Percentiles rank a stretch among this genome's conserved stretches.
These are phyloP conservation scores for Euclidium syriacum DNA, from an alignment of 345 rosid species.

Conservation along the genomic window DNA sequence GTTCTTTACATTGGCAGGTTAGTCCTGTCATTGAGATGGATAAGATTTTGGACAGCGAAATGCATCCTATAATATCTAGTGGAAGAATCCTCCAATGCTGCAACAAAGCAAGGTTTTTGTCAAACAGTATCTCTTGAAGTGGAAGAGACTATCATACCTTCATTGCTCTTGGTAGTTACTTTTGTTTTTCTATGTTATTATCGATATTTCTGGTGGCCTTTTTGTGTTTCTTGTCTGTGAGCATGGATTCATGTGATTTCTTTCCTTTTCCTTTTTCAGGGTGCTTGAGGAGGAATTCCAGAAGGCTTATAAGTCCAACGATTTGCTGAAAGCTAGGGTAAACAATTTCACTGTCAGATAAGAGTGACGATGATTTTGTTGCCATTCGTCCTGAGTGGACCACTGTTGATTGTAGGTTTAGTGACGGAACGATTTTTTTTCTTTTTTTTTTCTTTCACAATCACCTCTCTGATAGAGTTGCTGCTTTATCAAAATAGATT, in stretches of 20 bases:
- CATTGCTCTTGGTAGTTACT: constrained; percentile 82
- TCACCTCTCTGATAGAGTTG: background rate
- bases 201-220: background rate
- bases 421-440: constrained; percentile 6
- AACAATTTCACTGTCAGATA: constrained; percentile 51
- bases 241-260: background rate
- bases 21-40: constrained; percentile 68
- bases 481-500: background rate
- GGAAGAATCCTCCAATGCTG: constrained; percentile 47
- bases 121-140: constrained; percentile 84
- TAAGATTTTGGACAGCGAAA: constrained; percentile 63
- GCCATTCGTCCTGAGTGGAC: constrained; percentile 87
- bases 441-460: background rate
- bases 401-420: constrained; percentile 76
- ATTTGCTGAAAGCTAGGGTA: constrained; percentile 52
- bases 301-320: constrained; percentile 64
- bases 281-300: constrained; percentile 71
- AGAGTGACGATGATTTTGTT: constrained; percentile 60
- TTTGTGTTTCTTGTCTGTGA: background rate
- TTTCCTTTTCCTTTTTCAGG: constrained; percentile 35
- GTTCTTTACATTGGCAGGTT: constrained; percentile 49
- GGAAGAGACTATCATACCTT: constrained; percentile 89
- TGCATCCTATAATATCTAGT: constrained; percentile 69
- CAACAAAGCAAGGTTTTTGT: constrained; percentile 52
- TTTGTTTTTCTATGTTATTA: constrained; percentile 2